Conservation (phyloP, 2,329 filamentous ascomycete species). For the Thermoascus crustaceus region DNA sequence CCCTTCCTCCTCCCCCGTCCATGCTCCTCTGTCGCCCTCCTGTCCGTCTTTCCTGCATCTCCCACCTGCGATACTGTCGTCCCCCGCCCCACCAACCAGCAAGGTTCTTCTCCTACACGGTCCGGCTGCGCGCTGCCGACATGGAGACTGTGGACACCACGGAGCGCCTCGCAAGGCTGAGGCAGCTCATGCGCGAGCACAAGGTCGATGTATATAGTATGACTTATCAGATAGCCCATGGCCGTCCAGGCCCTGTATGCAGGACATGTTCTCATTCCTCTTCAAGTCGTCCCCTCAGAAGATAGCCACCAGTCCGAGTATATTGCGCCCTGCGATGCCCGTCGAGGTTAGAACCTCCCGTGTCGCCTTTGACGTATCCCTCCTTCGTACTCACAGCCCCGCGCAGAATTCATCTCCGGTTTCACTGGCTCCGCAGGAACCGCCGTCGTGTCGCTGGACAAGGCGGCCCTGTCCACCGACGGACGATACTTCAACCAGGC, state of each 20-base stretch:
- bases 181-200: slow-evolving; percentile 77
- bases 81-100: slow-evolving; percentile 18
- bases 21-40: slow-evolving; percentile 28
- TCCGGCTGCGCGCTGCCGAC: slow-evolving; percentile 35
- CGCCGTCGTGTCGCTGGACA: slow-evolving; percentile 76
- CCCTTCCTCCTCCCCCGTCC: slow-evolving; percentile 10
- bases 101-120: slow-evolving; percentile 32
- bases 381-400: slow-evolving; percentile 4
- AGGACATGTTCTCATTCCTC: slow-evolving; percentile 25
- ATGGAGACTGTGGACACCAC: slow-evolving; percentile 78
- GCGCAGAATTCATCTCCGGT: slow-evolving; percentile 71
- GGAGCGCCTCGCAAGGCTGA: slow-evolving; percentile 64
- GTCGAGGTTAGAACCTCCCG: slow-evolving; percentile 51
- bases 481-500: slow-evolving; percentile 98
- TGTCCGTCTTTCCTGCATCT: slow-evolving; percentile 22
- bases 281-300: slow-evolving; percentile 83
- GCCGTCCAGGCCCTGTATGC: slow-evolving; percentile 4
- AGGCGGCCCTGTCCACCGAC: slow-evolving; percentile 86
- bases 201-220: slow-evolving; percentile 89
- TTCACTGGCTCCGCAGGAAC: slow-evolving; percentile 94
- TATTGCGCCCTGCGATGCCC: slow-evolving; percentile 88
- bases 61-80: slow-evolving; percentile 20
- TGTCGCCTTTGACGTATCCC: slow-evolving; percentile 4
- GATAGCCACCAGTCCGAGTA: slow-evolving; percentile 98
- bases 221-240: slow-evolving; percentile 13